Evolutionary conservation across 495 filamentous ascomycete genomes (phyloP).

Genomic region (Corynascus novoguineensis): DNA sequence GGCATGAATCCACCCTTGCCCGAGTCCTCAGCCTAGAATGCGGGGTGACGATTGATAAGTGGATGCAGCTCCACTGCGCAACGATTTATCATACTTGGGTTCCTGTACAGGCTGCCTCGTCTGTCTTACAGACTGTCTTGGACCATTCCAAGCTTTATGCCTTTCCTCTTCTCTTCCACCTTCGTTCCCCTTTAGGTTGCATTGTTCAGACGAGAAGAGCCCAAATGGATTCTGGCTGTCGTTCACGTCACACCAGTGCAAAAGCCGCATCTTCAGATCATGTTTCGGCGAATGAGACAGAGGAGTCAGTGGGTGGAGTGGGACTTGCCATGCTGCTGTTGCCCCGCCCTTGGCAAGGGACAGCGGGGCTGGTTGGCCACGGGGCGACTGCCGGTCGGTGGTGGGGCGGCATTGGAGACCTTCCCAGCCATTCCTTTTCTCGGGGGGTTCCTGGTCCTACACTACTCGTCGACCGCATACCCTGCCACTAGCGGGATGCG

Average conservation of each 20-base stretch:
- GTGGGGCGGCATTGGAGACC: slow-evolving; percentile 6
- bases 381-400: not conserved
- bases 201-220: not conserved
- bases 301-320: not conserved
- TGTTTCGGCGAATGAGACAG: not conserved
- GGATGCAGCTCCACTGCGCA: not conserved
- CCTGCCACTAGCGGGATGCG: not conserved
- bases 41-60: slow-evolving; percentile 17
- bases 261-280: not conserved
- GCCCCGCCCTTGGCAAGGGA: slow-evolving; percentile 4
- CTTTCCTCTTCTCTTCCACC: not conserved
- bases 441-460: not conserved
- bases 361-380: slow-evolving; percentile 11
- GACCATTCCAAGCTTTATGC: not conserved
- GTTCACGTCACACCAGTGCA: not conserved
- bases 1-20: not conserved
- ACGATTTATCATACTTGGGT: too few relatives aligned
- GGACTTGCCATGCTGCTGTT: not conserved
- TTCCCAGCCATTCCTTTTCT: slow-evolving; percentile 46
- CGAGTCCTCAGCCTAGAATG: slow-evolving; percentile 6
- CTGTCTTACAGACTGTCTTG: too few relatives aligned
- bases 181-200: not conserved
- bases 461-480: too few relatives aligned
- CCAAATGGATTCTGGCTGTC: not conserved
- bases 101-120: too few relatives aligned